Base-by-base conservation (phyloP, 1,139 yeast species). In the Yamadazyma diospyri region DNA sequence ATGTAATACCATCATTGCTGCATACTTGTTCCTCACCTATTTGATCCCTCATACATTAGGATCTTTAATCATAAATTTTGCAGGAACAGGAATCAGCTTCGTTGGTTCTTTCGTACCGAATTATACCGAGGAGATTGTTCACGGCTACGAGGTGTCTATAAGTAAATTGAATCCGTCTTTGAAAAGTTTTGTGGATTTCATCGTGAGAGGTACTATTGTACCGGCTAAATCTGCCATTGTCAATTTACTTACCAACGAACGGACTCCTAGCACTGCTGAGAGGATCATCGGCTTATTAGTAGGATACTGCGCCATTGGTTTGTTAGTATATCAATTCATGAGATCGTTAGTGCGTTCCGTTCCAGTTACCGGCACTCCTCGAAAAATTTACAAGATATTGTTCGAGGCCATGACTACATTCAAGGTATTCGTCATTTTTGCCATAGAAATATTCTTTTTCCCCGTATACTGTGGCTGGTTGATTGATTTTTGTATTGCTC, bases 401-500 rank as follows among this genome's bases (percentile, higher is more conserved):
- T 76, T 79, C 46, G 84, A 78, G 40, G 43, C 79, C 4, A 47
- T 56, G 13, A 52, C 61, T 21, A 79, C 94, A 2, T 52, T 81
- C 14, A 89, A 89, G 54, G 94, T 89, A 6, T 76, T 85, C 39
- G 50, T 73, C 6, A 72, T 92, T 11, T 83, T 89, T 51, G 75
- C 81, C 5, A 75, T 87, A 38, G 99, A 92, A 53, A 69, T 89
- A 32, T 70, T 85, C 16, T 65, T 82, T 6, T 92, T 92, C 61
- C 98, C 99, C 0, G 69, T 85, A 1, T 79, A 79, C 46, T 88
- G 97, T 51, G 99, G 98, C 1, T 60, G 78, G 47, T 69, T 88
- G 46, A 57, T 89, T 23, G 92, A 85, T 46, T 64, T 83, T 38
- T 81, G 89, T 9, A 42, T 78, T 4, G 71, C 80, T 2, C 87